Evolutionary conservation across 1,284 basidiomycete genomes (phyloP).

Genomic region (Microbotryum saponariae): DNA sequence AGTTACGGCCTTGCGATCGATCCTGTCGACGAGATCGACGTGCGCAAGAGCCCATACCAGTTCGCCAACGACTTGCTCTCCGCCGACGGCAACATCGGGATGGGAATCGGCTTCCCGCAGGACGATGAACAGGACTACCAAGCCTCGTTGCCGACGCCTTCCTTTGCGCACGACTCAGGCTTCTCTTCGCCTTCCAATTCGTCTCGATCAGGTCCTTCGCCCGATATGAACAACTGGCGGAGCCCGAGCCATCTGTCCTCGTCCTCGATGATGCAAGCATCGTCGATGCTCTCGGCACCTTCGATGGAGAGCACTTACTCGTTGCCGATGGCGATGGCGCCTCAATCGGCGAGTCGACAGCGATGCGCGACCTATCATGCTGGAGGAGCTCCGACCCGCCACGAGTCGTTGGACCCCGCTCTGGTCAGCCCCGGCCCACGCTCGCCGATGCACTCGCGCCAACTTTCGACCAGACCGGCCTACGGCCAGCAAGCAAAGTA

Average conservation of each 20-base stretch:
- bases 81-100: constrained; percentile 3
- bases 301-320: constrained; percentile 23
- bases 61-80: constrained; percentile 15
- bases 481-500: constrained; percentile 16
- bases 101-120: constrained; percentile 12
- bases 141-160: constrained; percentile 7
- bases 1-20: constrained; percentile 25
- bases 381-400: neutral
- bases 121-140: constrained; percentile 1
- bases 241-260: constrained; percentile 13
- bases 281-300: constrained; percentile 11
- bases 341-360: constrained; percentile 14
- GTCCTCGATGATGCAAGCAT: neutral
- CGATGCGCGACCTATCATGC: constrained; percentile 15
- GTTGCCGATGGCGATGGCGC: neutral
- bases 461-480: constrained; percentile 11
- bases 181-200: constrained; percentile 28
- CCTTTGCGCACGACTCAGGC: constrained; percentile 19
- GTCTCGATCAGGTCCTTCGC: constrained; percentile 30
- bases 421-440: constrained; percentile 13
- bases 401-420: constrained; percentile 2
- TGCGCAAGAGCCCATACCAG: constrained; percentile 17
- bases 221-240: constrained; percentile 15
- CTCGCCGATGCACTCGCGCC: constrained; percentile 11
- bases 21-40: constrained; percentile 7